Evolutionary conservation across 768 basidiomycete genomes (phyloP).

Genomic region (Kwoniella sp.): DNA sequence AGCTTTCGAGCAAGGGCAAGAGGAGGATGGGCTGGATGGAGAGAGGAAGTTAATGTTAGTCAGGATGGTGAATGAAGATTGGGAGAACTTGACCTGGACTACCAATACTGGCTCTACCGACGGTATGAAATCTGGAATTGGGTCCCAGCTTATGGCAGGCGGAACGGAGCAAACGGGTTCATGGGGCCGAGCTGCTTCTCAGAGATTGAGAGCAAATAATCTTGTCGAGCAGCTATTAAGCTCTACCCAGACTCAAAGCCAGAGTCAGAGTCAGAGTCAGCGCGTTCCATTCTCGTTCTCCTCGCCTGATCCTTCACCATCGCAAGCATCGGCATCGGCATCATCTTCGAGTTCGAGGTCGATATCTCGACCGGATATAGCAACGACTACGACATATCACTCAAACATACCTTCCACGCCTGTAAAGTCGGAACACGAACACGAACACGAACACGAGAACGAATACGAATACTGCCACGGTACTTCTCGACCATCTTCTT

Average conservation of each 20-base stretch:
- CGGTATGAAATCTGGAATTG: background rate
- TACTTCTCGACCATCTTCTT: too few species aligned
- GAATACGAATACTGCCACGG: too few species aligned
- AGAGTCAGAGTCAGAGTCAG: too few species aligned
- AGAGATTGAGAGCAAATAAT: slow-evolving; percentile 10
- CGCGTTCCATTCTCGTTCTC: too few species aligned
- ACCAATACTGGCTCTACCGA: background rate
- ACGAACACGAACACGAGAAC: background rate
- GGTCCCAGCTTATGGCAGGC: background rate
- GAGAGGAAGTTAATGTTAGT: slow-evolving; percentile 40
- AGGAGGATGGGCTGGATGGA: slow-evolving; percentile 10
- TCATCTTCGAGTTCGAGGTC: background rate
- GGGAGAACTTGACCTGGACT: slow-evolving; percentile 39
- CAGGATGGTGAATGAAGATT: slow-evolving; percentile 37
- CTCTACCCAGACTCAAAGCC: slow-evolving; percentile 1
- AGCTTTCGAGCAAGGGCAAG: slow-evolving; percentile 1
- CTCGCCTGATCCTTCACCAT: background rate
- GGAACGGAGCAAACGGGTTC: background rate
- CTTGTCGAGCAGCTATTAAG: slow-evolving; percentile 13
- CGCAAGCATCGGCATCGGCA: background rate
- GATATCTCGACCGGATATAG: too few species aligned
- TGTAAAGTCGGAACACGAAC: background rate
- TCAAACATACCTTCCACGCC: slow-evolving; percentile 8
- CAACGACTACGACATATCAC: too few species aligned
- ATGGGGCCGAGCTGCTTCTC: background rate